Conservation (phyloP, 1,284 basidiomycete species). For the Ustilago xerochloae region DNA sequence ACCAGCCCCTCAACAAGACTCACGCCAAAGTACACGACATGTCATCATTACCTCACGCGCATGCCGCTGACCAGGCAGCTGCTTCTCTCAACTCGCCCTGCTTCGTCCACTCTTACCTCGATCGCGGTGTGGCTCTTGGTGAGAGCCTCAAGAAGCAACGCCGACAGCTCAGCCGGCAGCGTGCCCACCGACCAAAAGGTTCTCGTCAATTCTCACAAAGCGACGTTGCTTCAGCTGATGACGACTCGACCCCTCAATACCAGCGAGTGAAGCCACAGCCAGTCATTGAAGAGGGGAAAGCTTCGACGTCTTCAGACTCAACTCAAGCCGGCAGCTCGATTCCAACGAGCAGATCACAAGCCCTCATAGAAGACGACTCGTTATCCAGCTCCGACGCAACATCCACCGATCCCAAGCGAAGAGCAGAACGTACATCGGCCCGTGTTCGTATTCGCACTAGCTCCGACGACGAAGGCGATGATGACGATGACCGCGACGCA, state of each 20-base stretch:
- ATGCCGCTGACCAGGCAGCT: slow-evolving; percentile 16
- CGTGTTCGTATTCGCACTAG: slow-evolving; percentile 32
- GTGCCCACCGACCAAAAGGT: slow-evolving; percentile 7
- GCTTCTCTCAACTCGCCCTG: slow-evolving; percentile 46
- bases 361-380: slow-evolving; percentile 12
- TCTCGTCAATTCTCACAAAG: slow-evolving; percentile 20
- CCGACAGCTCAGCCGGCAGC: slow-evolving; percentile 32
- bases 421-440: slow-evolving; percentile 17
- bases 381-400: slow-evolving; percentile 21
- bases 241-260: slow-evolving; percentile 11
- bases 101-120: slow-evolving; percentile 59
- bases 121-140: slow-evolving; percentile 47
- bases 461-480: slow-evolving; percentile 43
- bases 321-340: background rate
- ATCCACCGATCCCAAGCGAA: slow-evolving; percentile 1
- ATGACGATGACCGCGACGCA: slow-evolving; percentile 34
- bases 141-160: slow-evolving; percentile 48
- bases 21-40: slow-evolving; percentile 50
- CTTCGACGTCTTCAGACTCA: background rate
- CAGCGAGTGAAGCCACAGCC: background rate
- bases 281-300: background rate
- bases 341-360: background rate
- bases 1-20: slow-evolving; percentile 29
- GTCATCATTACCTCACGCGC: slow-evolving; percentile 29
- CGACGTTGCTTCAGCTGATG: slow-evolving; percentile 30